A percentile compares a stretch with the other conserved stretches of the same genome.
phyloP scores from a whole-genome alignment of 2,329 filamentous ascomycete species.

The Aspergillus brunneoviolaceus region DNA sequence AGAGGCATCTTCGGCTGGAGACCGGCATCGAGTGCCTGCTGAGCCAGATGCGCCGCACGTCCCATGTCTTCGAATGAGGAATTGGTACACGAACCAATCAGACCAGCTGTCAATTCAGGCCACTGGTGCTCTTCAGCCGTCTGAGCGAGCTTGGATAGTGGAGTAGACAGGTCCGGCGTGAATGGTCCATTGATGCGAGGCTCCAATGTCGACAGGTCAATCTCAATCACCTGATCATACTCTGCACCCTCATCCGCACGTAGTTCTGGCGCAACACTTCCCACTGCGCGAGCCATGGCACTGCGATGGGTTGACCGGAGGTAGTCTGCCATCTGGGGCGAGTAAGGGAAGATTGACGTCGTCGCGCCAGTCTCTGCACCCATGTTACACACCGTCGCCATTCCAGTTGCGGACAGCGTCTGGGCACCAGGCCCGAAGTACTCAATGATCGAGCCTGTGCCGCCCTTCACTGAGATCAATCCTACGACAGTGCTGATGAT shows the following conservation, averaged over 20 bases:
- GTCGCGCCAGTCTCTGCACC: neutral
- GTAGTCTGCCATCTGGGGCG: neutral
- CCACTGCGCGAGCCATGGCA: no score
- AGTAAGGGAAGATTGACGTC: neutral
- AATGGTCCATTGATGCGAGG: no score
- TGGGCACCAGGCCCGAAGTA: neutral
- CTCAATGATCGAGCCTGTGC: neutral
- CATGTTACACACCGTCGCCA: constrained; percentile 2
- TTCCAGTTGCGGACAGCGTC: neutral
- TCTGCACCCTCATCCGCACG: no score
- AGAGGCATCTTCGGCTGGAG: constrained; percentile 1
- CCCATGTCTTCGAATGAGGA: constrained; percentile 3
- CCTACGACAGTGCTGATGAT: no score
- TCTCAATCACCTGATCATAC: no score
- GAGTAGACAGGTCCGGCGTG: no score
- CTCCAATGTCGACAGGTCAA: no score
- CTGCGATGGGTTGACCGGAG: no score
- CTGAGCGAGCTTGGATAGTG: no score
- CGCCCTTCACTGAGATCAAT: neutral
- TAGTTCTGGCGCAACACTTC: no score
- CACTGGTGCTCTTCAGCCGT: no score
- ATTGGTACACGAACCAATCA: neutral
- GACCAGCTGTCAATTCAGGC: neutral
- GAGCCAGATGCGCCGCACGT: neutral
- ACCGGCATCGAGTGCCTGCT: neutral